Evolutionary conservation across 768 basidiomycete genomes (phyloP), one percentile per base, ranked within the genome.

Genomic region (Dictyophora rubrovolvata): DNA sequence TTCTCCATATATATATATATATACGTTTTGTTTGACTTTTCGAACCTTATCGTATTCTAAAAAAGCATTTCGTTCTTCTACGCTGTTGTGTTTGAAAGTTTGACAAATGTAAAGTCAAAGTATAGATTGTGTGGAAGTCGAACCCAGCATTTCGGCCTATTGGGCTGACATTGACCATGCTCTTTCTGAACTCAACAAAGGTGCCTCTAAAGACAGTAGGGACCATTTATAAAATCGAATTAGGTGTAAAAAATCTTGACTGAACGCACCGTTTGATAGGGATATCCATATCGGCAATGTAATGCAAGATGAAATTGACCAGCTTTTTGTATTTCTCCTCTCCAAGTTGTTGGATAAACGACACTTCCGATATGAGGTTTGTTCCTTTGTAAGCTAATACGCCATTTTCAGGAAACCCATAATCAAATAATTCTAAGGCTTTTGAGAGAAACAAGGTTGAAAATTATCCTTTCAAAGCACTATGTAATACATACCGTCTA

Each of bases 81-180:
- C 78, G 12, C 93, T 95, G 66, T n/a, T 51, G 34, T 28, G 28
- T 28, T 28, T 28, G 28, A 28, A 28, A 14, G 42, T 21, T 21
- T 54, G 63, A 35, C 48, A 35, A 35, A 33, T 20, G 61, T 28
- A 37, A 16, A 37, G 12, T 55, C 2, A 11, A 37, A 7, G 36
- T 7, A 22, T 34, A n/a, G 28, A 28, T 28, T 28, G 28, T 47
- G 22, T 14, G 48, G 21, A 23, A 33, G 20, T 75, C 85, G 61
- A 69, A 96, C 94, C 84, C 87, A 53, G 93, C 93, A 67, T 97
- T 97, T 62, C 96, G 83, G 6, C 96, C 96, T 48, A 99, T 84
- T 1, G 96, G 96, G 64, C 89, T 93, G 63, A 99, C 85, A 66
- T 99, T 99, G 69, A 97, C 78, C 96, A 99, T 99, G 10, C 96